Percentiles rank a stretch among this genome's conserved stretches.
Conservation (phyloP, 352 stramenopile species). For the Phytophthora aleatoria region DNA sequence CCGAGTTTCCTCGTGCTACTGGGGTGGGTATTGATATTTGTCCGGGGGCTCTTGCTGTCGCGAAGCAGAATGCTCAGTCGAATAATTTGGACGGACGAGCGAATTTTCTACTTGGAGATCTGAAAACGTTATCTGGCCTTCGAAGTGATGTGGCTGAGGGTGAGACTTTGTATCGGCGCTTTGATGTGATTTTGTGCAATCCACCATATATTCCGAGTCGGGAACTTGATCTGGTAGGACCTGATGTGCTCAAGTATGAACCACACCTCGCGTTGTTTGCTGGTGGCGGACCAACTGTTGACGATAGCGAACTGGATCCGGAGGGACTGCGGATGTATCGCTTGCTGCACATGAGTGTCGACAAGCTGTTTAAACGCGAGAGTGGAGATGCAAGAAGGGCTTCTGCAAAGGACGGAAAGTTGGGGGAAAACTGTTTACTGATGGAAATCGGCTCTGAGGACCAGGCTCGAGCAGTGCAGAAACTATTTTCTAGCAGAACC, state of each 20-base stretch:
- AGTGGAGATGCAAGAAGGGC: not conserved
- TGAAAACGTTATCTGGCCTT: conserved; percentile 23
- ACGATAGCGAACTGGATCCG: conserved; percentile 13
- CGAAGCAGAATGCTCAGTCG: conserved; percentile 50
- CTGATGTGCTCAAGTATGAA: conserved; percentile 67
- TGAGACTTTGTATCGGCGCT: conserved; percentile 37
- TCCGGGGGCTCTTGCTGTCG: conserved; percentile 48
- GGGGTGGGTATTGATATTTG: conserved; percentile 75
- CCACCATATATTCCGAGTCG: conserved; percentile 71
- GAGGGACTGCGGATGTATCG: conserved; percentile 65
- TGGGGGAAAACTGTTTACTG: conserved; percentile 30
- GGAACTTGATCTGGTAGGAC: conserved; percentile 60
- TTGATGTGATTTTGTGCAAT: conserved; percentile 79
- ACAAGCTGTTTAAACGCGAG: conserved; percentile 34
- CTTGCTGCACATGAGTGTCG: conserved; percentile 38
- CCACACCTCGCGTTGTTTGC: conserved; percentile 79
- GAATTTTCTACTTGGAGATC: conserved; percentile 41
- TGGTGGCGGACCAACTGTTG: conserved; percentile 31
- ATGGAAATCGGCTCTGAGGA: conserved; percentile 65
- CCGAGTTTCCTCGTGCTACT: conserved; percentile 56
- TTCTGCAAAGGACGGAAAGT: not conserved
- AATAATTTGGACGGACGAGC: conserved; percentile 23
- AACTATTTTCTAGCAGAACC: conserved; percentile 37
- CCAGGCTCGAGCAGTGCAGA: conserved; percentile 50
- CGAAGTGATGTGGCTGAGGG: conserved; percentile 20